Evolutionary conservation across 2,329 filamentous ascomycete genomes (phyloP).

Genomic region (Fusarium sp.): DNA sequence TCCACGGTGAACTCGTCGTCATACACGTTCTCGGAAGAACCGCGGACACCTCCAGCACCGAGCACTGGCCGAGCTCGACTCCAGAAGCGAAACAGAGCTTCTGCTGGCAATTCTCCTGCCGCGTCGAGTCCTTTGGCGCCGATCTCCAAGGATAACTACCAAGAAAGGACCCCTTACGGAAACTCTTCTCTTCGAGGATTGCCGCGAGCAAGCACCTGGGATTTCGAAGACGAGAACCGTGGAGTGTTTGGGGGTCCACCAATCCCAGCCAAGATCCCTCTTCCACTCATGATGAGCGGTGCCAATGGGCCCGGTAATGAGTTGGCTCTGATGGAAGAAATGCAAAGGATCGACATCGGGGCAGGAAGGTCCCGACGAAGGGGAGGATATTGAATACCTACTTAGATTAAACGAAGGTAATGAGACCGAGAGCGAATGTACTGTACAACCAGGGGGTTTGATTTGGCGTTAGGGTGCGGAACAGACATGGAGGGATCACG

Average conservation of each 20-base stretch:
- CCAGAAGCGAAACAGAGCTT: constrained; percentile 69
- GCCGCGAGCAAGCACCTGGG: constrained; percentile 62
- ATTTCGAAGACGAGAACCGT: constrained; percentile 65
- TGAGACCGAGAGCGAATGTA: constrained; percentile 36
- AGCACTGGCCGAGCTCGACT: constrained; percentile 66
- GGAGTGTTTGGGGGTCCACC: constrained; percentile 62
- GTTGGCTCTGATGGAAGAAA: constrained; percentile 75
- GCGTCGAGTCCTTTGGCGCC: constrained; percentile 63
- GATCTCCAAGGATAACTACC: constrained; percentile 62
- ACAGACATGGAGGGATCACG: constrained; percentile 7
- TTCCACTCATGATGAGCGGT: constrained; percentile 62
- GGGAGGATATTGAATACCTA: constrained; percentile 51
- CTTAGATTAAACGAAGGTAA: constrained; percentile 24
- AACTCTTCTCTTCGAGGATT: constrained; percentile 49
- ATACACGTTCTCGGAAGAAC: constrained; percentile 47
- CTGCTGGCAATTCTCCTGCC: constrained; percentile 50
- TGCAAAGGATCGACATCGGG: constrained; percentile 75
- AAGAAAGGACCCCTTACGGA: constrained; percentile 52
- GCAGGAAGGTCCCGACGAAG: constrained; percentile 66
- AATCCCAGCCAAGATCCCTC: constrained; percentile 76
- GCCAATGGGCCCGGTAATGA: constrained; percentile 57
- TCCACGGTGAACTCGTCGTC: constrained; percentile 45
- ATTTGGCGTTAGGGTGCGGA: constrained; percentile 29
- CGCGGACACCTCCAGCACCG: constrained; percentile 46
- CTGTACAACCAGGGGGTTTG: constrained; percentile 29